Percentiles rank a stretch among this genome's conserved stretches.
phyloP scores from a whole-genome alignment of 352 stramenopile species.

The Phytophthora lateralis region DNA sequence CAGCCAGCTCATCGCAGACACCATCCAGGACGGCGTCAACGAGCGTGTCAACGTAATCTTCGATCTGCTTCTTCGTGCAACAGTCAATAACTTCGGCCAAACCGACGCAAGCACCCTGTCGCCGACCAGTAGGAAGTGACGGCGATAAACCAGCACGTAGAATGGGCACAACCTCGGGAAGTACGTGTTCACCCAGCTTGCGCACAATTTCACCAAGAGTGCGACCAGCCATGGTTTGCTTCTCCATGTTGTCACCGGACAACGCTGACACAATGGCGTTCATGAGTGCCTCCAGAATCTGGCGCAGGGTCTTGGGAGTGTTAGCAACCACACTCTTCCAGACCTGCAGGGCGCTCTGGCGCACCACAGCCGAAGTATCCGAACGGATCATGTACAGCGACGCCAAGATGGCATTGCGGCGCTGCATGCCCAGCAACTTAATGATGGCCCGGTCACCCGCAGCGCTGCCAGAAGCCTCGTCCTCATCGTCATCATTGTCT shows the following conservation, averaged over 20 bases:
- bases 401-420: conserved; percentile 95
- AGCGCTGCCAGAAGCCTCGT: conserved; percentile 82
- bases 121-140: conserved; percentile 65
- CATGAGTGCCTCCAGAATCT: conserved; percentile 98
- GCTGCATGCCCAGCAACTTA: conserved; percentile 93
- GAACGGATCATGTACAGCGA: conserved; percentile 98
- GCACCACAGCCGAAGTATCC: conserved; percentile 96
- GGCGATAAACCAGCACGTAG: conserved; percentile 93
- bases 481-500: conserved; percentile 75
- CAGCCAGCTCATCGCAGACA: conserved; percentile 93
- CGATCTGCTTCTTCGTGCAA: conserved; percentile 95
- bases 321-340: conserved; percentile 99
- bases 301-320: conserved; percentile 96
- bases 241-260: conserved; percentile 89
- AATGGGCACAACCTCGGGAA: conserved; percentile 98
- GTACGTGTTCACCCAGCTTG: conserved; percentile 98
- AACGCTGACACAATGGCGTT: conserved; percentile 96
- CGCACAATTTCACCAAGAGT: conserved; percentile 99
- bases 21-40: conserved; percentile 97
- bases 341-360: conserved; percentile 95
- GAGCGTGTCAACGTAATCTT: conserved; percentile 97
- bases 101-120: conserved; percentile 97
- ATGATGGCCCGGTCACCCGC: conserved; percentile 88
- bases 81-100: conserved; percentile 98
- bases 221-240: conserved; percentile 89